These are phyloP conservation scores for Knoxia roxburghii DNA, from an alignment of 257 asterid genomes.

Conservation along the genomic window DNA sequence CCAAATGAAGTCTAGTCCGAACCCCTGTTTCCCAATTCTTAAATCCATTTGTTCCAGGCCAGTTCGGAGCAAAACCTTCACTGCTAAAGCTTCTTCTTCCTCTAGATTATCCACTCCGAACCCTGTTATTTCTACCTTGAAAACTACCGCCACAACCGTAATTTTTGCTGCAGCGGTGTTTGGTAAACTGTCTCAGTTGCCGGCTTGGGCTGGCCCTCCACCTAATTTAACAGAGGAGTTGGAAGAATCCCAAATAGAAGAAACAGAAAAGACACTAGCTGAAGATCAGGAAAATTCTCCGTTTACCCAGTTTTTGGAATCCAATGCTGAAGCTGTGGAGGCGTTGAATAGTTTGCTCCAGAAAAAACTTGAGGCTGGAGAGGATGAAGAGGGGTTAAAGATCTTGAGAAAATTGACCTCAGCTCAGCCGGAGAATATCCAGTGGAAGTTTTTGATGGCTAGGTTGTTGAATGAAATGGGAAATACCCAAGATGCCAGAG, in stretches of 20 bases:
- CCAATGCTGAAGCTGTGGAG: constrained; percentile 48
- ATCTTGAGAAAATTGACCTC: constrained; percentile 39
- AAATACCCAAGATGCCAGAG: constrained; percentile 46
- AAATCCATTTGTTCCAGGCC: neutral
- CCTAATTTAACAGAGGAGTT: constrained; percentile 29
- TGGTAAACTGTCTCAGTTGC: constrained; percentile 30
- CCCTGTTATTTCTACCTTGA: constrained; percentile 32
- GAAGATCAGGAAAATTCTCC: constrained; percentile 32
- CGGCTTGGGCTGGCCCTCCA: constrained; percentile 28
- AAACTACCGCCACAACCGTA: constrained; percentile 43
- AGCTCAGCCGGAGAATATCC: constrained; percentile 59
- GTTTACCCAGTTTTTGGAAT: constrained; percentile 39
- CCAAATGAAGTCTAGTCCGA: neutral
- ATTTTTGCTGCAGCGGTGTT: constrained; percentile 52
- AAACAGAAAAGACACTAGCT: neutral
- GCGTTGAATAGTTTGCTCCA: constrained; percentile 51
- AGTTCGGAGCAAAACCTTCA: constrained; percentile 6
- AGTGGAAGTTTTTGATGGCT: constrained; percentile 67
- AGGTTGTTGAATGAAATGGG: constrained; percentile 66
- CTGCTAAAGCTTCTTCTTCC: constrained; percentile 25
- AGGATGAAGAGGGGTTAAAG: constrained; percentile 58
- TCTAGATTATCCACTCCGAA: constrained; percentile 14
- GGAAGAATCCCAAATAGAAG: neutral
- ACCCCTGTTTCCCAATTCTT: neutral
- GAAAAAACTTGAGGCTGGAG: constrained; percentile 60